Evolutionary conservation across 1,139 yeast genomes (phyloP).

Genomic region (Lodderomyces metapsilosis): DNA sequence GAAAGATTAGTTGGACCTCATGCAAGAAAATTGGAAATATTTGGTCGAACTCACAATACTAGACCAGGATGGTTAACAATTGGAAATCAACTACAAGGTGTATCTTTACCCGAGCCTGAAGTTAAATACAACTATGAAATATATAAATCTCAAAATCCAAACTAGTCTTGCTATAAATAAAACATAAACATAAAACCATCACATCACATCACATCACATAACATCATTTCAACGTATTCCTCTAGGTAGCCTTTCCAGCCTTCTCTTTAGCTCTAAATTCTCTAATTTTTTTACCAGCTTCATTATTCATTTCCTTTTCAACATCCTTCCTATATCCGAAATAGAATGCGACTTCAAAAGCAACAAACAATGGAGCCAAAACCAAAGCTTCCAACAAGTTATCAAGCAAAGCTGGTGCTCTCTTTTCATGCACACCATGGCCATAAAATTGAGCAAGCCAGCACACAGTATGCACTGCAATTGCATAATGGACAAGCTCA

Average conservation of each 20-base stretch:
- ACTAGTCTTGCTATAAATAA: slow-evolving; percentile 5
- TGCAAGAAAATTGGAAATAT: slow-evolving; percentile 79
- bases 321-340: slow-evolving; percentile 61
- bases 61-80: slow-evolving; percentile 92
- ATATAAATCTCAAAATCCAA: slow-evolving; percentile 9
- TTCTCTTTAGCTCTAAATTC: slow-evolving; percentile 21
- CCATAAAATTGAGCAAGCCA: slow-evolving; percentile 93
- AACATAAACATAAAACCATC: no score
- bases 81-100: slow-evolving; percentile 75
- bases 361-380: slow-evolving; percentile 86
- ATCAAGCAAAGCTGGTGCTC: slow-evolving; percentile 87
- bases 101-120: slow-evolving; percentile 57
- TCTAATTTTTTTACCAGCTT: slow-evolving; percentile 40
- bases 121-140: slow-evolving; percentile 39
- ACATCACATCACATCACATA: no score
- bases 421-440: slow-evolving; percentile 75
- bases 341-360: slow-evolving; percentile 70
- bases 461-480: slow-evolving; percentile 45
- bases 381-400: slow-evolving; percentile 82
- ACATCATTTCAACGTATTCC: no score
- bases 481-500: slow-evolving; percentile 29
- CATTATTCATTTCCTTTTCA: slow-evolving; percentile 51
- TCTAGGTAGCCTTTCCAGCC: slow-evolving; percentile 9
- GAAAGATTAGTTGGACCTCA: slow-evolving; percentile 78
- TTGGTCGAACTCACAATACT: slow-evolving; percentile 82